Evolutionary conservation across 192 early-diverging fungal species (phyloP).

Genomic region (Cladochytrium replicatum): DNA sequence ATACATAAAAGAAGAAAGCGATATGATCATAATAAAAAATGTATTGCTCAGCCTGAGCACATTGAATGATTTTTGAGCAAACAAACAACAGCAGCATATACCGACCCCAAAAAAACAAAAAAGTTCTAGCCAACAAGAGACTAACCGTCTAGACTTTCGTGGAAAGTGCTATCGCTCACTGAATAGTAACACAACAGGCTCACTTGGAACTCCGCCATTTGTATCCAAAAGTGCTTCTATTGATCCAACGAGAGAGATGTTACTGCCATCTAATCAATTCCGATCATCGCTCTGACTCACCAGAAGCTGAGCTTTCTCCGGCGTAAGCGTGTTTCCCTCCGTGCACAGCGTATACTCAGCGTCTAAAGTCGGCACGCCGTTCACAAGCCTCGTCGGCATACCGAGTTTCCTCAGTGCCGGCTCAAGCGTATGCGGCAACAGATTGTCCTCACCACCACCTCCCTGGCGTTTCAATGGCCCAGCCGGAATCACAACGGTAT

Average conservation of each 20-base stretch:
- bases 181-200: constrained; percentile 64
- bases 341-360: constrained; percentile 76
- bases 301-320: constrained; percentile 83
- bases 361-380: constrained; percentile 54
- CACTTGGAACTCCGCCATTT: constrained; percentile 81
- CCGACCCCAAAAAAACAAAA: too few relatives aligned
- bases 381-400: constrained; percentile 68
- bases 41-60: too few relatives aligned
- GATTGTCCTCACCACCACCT: too few relatives aligned
- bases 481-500: constrained; percentile 61
- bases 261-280: too few relatives aligned
- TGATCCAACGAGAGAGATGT: too few relatives aligned
- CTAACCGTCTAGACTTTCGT: too few relatives aligned
- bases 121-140: too few relatives aligned
- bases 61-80: too few relatives aligned
- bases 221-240: constrained; percentile 27
- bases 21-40: too few relatives aligned
- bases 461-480: constrained; percentile 68
- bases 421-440: constrained; percentile 91
- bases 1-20: too few relatives aligned
- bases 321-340: constrained; percentile 69
- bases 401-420: constrained; percentile 79
- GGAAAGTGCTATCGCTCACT: too few relatives aligned
- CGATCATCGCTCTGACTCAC: constrained; percentile 32
- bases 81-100: too few relatives aligned